Percentiles rank a stretch among this genome's conserved stretches.
Conservation (phyloP, 2,329 filamentous ascomycete genomes). For the Volutella citrinella region DNA sequence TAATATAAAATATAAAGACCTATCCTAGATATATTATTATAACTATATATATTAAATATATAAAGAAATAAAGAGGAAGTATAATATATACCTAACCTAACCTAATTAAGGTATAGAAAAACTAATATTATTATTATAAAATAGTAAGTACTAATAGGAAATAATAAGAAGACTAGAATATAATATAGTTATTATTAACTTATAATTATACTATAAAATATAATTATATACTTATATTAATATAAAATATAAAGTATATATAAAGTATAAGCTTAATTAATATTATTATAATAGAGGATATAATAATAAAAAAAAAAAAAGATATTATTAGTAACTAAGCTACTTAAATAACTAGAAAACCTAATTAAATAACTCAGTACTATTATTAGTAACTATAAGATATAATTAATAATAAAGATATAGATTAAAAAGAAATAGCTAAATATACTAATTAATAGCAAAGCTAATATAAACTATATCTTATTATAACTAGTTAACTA, state of each 20-base stretch:
- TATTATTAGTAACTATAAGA: not conserved
- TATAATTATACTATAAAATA: not conserved
- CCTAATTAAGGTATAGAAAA: not conserved
- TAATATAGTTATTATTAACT: not conserved
- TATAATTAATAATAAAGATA: not conserved
- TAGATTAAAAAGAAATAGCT: not conserved
- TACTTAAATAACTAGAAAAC: not conserved
- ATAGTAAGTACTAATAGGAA: not conserved
- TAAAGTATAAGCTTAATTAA: not conserved
- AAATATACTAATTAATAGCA: not conserved
- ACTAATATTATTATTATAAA: not conserved
- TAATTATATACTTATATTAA: too few species aligned
- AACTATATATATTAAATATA: too few species aligned
- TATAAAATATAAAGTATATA: too few species aligned
- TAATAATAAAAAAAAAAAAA: not conserved
- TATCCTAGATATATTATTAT: too few species aligned
- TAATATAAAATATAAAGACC: too few species aligned
- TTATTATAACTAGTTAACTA: not conserved
- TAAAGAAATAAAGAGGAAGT: too few species aligned
- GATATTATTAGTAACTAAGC: not conserved
- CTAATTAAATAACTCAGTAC: not conserved
- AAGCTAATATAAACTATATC: not conserved
- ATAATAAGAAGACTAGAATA: not conserved
- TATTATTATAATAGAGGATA: not conserved
- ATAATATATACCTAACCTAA: too few species aligned